A percentile compares a stretch with the other conserved stretches of the same genome.
Conservation (phyloP, 2,329 filamentous ascomycete species). For the Ascochyta lentis region DNA sequence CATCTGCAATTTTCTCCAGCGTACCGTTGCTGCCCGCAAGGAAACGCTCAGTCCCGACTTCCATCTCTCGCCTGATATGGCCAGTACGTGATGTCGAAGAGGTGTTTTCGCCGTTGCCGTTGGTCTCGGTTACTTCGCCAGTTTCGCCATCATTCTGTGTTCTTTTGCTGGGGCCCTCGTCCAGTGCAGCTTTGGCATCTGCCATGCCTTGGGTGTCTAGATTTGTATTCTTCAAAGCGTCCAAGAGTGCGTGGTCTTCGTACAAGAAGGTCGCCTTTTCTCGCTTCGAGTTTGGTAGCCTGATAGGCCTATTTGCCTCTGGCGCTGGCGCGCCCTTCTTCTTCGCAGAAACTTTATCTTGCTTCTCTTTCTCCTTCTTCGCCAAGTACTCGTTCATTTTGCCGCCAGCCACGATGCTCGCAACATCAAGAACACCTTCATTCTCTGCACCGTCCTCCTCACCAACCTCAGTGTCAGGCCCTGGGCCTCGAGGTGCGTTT, state of each 20-base stretch:
- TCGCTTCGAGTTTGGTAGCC: conserved; percentile 75
- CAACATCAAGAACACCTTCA: conserved; percentile 82
- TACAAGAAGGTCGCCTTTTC: conserved; percentile 74
- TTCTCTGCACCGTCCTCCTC: conserved; percentile 61
- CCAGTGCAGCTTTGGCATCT: conserved; percentile 60
- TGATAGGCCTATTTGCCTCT: conserved; percentile 64
- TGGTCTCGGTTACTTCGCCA: conserved; percentile 39
- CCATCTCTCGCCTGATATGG: conserved; percentile 66
- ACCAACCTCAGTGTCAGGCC: conserved; percentile 61
- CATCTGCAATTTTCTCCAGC: conserved; percentile 81
- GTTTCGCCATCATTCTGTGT: conserved; percentile 44
- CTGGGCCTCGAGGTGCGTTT: conserved; percentile 60
- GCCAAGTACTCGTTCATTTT: conserved; percentile 83
- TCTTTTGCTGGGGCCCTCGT: conserved; percentile 53
- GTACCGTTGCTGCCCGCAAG: conserved; percentile 69
- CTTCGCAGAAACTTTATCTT: conserved; percentile 65
- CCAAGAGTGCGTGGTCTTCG: conserved; percentile 67
- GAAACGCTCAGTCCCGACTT: conserved; percentile 79
- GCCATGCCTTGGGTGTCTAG: conserved; percentile 55
- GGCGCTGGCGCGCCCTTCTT: conserved; percentile 66
- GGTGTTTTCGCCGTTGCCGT: conserved; percentile 29
- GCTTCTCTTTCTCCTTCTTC: conserved; percentile 82
- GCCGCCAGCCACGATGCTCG: conserved; percentile 81
- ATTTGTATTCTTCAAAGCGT: conserved; percentile 61
- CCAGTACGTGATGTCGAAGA: conserved; percentile 28